Base-by-base conservation (phyloP, 352 stramenopile genomes). In the Phytophthora kernoviae region DNA sequence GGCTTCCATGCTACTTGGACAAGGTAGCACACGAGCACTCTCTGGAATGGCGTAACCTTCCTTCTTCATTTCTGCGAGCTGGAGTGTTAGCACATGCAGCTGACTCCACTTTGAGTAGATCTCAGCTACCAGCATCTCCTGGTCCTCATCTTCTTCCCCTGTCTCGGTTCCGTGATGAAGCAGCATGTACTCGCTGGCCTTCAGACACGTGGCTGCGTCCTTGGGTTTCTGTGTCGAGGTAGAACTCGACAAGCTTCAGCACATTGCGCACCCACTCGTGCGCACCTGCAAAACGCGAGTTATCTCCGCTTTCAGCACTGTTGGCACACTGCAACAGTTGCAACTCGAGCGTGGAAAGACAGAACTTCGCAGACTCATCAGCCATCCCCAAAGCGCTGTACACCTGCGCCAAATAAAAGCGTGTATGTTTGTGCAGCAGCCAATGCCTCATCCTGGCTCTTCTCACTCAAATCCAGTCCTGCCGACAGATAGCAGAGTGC, bases 381-480 rank as follows among this genome's bases (percentile, higher is more conserved):
- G 77, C 60, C 32, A 73, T 51, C 7, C 79, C 57, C 15, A 93
- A 70, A 9, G 62, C 68, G 14, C 75, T 76, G 42, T 87, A 93
- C 26, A 90, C 68, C 41, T 93, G 83, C 6, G 83, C 83, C 40
- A 93, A 51, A 57, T 89, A 93, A 48, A 93, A 91, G 70, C 34
- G 79, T 60, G 50, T 88, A 77, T 4, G 75, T 83, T 15, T 77
- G 75, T 0, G 65, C 60, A 17, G 60, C 52, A 1, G 54, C 47
- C 22, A 66, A 43, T 15, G 50, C 22, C 2, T 45, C 43, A 18
- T 73, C 26, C n/a, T 62, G 48, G 0, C 47, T 45, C 17, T 47
- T 41, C 9, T 56, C 44, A 36, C 72, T 76, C 12, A 80, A 32
- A 4, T 37, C 46, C 12, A 69, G 60, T 5, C 70, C 72, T 4